phyloP scores from a whole-genome alignment of 2,329 filamentous ascomycete genomes.

The Ceratocystis papillata region DNA sequence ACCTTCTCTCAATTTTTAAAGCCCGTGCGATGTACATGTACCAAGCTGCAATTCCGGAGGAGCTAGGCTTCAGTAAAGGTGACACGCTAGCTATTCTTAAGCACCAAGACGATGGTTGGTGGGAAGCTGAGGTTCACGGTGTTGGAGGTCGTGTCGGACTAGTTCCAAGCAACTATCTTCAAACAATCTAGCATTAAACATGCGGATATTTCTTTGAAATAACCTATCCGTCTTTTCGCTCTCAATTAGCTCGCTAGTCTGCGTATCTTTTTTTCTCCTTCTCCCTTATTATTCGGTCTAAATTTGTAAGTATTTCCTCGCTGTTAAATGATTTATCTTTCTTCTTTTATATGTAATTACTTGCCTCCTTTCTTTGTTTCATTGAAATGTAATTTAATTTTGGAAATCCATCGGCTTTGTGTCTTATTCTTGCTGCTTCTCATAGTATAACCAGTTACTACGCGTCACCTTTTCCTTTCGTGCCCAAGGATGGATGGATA shows the following conservation, averaged over 20 bases:
- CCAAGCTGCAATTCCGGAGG: constrained; percentile 86
- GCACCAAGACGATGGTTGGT: constrained; percentile 97
- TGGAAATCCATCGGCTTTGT: too few species aligned
- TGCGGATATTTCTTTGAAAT: background rate
- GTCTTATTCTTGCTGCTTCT: too few species aligned
- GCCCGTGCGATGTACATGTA: constrained; percentile 93
- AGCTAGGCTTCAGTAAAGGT: constrained; percentile 83
- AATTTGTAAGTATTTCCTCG: background rate
- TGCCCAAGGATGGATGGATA: background rate
- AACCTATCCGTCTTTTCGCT: background rate
- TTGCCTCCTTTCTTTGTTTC: too few species aligned
- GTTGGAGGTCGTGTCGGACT: constrained; percentile 49
- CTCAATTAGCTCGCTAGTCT: background rate
- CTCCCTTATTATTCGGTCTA: background rate
- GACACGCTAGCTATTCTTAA: constrained; percentile 80
- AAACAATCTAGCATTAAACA: constrained; percentile 31
- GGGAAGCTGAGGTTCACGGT: constrained; percentile 88
- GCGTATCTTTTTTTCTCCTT: background rate
- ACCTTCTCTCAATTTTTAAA: constrained; percentile 32
- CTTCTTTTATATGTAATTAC: too few species aligned
- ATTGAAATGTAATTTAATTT: too few species aligned
- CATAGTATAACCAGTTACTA: too few species aligned
- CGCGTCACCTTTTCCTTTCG: too few species aligned
- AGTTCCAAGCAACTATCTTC: constrained; percentile 59
- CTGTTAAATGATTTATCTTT: too few species aligned